phyloP scores from a whole-genome alignment of 2,329 filamentous ascomycete genomes.

The Periconia sp. region DNA sequence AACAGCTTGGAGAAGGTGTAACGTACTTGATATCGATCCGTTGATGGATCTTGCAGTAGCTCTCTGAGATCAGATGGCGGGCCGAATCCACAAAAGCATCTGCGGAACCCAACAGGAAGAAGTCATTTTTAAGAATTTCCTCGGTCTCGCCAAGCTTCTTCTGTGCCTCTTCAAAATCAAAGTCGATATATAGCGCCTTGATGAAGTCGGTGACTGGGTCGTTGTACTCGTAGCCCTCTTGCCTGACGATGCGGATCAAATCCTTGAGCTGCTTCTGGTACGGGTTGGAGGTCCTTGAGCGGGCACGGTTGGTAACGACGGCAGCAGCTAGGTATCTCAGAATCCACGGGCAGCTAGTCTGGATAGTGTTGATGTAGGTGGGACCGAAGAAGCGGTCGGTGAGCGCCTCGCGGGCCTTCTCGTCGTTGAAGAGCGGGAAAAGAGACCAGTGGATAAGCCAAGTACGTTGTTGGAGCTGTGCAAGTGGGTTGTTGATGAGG shows the following conservation, averaged over 20 bases:
- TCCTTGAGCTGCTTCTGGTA: conserved; percentile 99
- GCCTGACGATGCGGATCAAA: conserved; percentile 88
- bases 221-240: conserved; percentile 96
- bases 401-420: conserved; percentile 83
- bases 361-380: conserved; percentile 98
- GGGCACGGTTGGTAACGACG: conserved; percentile 81
- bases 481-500: conserved; percentile 93
- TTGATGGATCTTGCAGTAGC: conserved; percentile 99
- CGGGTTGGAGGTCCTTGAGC: conserved; percentile 75
- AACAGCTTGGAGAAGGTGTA: neutral
- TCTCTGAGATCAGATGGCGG: conserved; percentile 95
- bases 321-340: conserved; percentile 90
- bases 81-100: conserved; percentile 93
- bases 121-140: conserved; percentile 87
- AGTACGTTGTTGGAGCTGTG: conserved; percentile 92
- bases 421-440: conserved; percentile 98
- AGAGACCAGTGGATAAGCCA: conserved; percentile 98
- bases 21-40: conserved; percentile 90
- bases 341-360: conserved; percentile 96
- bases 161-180: conserved; percentile 96
- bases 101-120: conserved; percentile 85
- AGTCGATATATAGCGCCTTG: conserved; percentile 92
- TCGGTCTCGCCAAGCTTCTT: conserved; percentile 84
- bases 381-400: conserved; percentile 97
- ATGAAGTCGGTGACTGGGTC: conserved; percentile 97